Conservation (phyloP, 2,329 filamentous ascomycete species). For the Talaromyces sp. region DNA sequence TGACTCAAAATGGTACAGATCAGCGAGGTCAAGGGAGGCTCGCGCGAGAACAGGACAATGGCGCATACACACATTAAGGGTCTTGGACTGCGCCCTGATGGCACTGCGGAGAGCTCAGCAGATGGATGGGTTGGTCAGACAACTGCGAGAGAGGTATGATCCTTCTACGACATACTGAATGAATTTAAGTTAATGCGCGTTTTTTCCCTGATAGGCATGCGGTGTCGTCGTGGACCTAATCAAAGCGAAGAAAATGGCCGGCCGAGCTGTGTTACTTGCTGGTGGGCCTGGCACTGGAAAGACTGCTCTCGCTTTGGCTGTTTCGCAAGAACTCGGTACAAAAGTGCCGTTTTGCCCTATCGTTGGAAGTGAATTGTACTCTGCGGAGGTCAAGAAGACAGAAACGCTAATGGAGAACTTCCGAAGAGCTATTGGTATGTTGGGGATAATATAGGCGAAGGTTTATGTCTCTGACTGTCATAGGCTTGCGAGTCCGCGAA, state of each 20-base stretch:
- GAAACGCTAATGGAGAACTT: slow-evolving; percentile 99
- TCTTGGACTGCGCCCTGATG: slow-evolving; percentile 79
- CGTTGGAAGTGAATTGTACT: slow-evolving; percentile 96
- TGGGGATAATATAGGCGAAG: too few species aligned
- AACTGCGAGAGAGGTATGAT: slow-evolving; percentile 75
- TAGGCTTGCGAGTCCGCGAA: slow-evolving; percentile 84
- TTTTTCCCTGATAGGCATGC: slow-evolving; percentile 63
- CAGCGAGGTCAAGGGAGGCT: slow-evolving; percentile 90
- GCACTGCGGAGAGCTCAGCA: slow-evolving; percentile 72
- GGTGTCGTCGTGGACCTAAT: slow-evolving; percentile 96
- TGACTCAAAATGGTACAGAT: slow-evolving; percentile 69
- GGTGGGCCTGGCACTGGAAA: slow-evolving; percentile 96
- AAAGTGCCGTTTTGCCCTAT: slow-evolving; percentile 99
- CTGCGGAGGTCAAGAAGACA: slow-evolving; percentile 98
- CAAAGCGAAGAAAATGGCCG: slow-evolving; percentile 94
- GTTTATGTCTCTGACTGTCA: slow-evolving; percentile 22
- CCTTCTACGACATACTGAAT: background rate
- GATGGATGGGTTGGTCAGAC: slow-evolving; percentile 88
- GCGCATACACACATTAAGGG: slow-evolving; percentile 98
- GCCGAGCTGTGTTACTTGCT: slow-evolving; percentile 85
- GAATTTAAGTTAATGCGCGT: slow-evolving; percentile 14
- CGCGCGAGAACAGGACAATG: slow-evolving; percentile 92
- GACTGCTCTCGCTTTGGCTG: slow-evolving; percentile 89
- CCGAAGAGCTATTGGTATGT: slow-evolving; percentile 79
- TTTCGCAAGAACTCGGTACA: slow-evolving; percentile 94